Base-by-base conservation (phyloP, 495 filamentous ascomycete species). In the Penicillium ochrochloron region DNA sequence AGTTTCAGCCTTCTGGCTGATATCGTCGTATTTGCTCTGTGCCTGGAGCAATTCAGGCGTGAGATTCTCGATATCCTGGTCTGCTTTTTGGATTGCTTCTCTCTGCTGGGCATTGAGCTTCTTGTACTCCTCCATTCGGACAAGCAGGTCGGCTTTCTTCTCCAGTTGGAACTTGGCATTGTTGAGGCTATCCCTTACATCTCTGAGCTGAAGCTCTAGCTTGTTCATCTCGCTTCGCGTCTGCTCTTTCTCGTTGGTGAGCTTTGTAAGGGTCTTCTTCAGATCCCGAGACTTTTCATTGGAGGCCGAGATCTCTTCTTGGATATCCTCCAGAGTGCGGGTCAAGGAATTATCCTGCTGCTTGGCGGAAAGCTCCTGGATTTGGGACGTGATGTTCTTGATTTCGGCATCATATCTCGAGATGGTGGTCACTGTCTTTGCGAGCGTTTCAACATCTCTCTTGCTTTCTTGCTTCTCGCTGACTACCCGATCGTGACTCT, bases 271-370 rank as follows among this genome's bases (percentile, higher is more conserved):
- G 31, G 78, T 83, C 35, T 84, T 80, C 68, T 90, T 91, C 11
- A 87, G 68, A n/a, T 74, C 69, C 61, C 86, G 83, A 27, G 85
- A 80, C 70, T 90, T 86, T 63, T 93, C 92, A n/a, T 83, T 84
- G 66, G 88, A 83, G 31, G 78, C 73, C 23, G 86, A 84, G 59
- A 92, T 86, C 56, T 95, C 85, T 17, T 90, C 85, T 66, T 93
- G 91, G 62, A 98, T 92, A 64, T 96, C 91, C 56, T 97, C 90
- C 19, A 92, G 78, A 8, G 90, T 90, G 63, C 89, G 87, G 6
- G 84, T 78, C 17, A 83, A 68, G 3, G 87, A 86, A 64, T 82
- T 76, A 17, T 89, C 85, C 55, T 88, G 85, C 66, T 97, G 87
- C 62, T 93, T 92, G 9, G 85, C 84, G 12, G 85, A 80, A 33